Conservation (phyloP, 345 rosid genomes). For the Hibiscus syriacus region DNA sequence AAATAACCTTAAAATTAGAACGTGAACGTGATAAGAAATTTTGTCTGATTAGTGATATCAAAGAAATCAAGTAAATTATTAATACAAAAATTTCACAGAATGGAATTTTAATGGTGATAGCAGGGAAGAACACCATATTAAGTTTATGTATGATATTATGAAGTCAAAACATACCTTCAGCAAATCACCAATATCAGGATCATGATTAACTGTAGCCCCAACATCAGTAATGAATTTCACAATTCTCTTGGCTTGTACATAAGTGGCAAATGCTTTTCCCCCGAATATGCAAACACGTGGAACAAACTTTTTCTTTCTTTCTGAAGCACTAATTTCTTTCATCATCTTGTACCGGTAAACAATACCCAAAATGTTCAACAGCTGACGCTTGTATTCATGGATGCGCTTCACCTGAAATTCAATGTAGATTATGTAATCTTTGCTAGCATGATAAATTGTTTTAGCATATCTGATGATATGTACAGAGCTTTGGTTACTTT, state of each 20-base stretch:
- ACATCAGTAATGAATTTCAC: constrained; percentile 70
- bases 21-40: not conserved
- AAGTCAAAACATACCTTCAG: constrained; percentile 41
- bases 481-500: not conserved
- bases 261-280: constrained; percentile 77
- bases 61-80: not conserved
- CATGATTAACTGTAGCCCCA: constrained; percentile 58
- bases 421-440: not conserved
- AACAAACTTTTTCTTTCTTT: constrained; percentile 42
- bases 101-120: not conserved
- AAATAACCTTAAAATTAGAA: constrained; percentile 43
- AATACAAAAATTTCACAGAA: not conserved
- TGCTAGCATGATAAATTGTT: not conserved
- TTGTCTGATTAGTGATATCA: not conserved
- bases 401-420: constrained; percentile 60
- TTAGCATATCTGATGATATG: not conserved
- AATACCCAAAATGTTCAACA: constrained; percentile 64
- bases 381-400: constrained; percentile 71
- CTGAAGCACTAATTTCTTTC: constrained; percentile 61
- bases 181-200: constrained; percentile 65
- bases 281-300: constrained; percentile 79
- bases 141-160: constrained; percentile 3
- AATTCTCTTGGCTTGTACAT: constrained; percentile 77
- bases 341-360: constrained; percentile 68
- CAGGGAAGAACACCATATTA: not conserved